These are phyloP conservation scores for Trametopsis cervina DNA, from an alignment of 768 basidiomycete species.

Conservation along the genomic window DNA sequence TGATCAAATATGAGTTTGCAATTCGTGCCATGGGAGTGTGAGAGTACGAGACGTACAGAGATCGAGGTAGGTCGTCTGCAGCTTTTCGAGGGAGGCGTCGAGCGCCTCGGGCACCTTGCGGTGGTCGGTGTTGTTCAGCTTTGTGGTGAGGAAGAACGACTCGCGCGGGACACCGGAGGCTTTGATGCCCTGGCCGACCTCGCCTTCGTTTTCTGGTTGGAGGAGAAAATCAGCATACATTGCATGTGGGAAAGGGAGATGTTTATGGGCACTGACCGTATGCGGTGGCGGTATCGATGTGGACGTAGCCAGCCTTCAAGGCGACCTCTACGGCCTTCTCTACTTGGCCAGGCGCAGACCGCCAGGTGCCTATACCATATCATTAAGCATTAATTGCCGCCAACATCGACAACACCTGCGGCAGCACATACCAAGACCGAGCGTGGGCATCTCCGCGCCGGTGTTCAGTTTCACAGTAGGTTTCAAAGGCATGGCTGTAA, in stretches of 20 bases:
- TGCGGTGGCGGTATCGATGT: slow-evolving; percentile 63
- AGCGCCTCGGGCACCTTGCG: slow-evolving; percentile 53
- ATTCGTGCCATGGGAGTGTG: neutral
- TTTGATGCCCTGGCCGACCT: slow-evolving; percentile 78
- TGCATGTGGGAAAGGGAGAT: no score
- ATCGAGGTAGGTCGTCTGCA: slow-evolving; percentile 74
- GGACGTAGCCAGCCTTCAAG: slow-evolving; percentile 66
- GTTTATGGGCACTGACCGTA: slow-evolving; percentile 43
- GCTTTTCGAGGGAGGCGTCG: slow-evolving; percentile 55
- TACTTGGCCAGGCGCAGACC: slow-evolving; percentile 62
- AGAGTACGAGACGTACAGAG: slow-evolving; percentile 42
- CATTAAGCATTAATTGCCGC: neutral
- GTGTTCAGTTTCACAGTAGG: slow-evolving; percentile 56
- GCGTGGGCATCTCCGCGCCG: slow-evolving; percentile 67
- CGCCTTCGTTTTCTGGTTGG: slow-evolving; percentile 52
- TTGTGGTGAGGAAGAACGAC: slow-evolving; percentile 77
- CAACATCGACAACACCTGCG: no score
- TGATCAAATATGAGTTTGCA: neutral
- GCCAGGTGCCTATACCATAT: slow-evolving; percentile 60
- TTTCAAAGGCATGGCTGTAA: slow-evolving; percentile 39
- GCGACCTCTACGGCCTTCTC: slow-evolving; percentile 70
- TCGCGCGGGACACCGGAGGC: slow-evolving; percentile 64
- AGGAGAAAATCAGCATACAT: neutral
- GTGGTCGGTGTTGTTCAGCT: slow-evolving; percentile 62
- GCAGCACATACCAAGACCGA: slow-evolving; percentile 49